phyloP scores from a whole-genome alignment of 1,284 basidiomycete genomes.

The Puccinia coronata region DNA sequence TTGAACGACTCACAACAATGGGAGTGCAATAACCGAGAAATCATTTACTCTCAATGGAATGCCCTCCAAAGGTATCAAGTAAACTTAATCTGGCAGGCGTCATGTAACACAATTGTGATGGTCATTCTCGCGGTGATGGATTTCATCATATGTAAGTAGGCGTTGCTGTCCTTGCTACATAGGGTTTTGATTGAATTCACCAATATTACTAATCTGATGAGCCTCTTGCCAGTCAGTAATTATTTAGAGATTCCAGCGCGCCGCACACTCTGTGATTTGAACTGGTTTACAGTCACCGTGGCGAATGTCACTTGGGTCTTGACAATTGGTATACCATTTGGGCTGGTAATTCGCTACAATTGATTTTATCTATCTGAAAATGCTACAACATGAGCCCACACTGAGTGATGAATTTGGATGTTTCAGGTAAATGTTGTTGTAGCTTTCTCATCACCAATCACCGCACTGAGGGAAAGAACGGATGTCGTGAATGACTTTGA shows the following conservation, averaged over 20 bases:
- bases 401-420: neutral
- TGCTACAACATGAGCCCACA: neutral
- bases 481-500: neutral
- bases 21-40: neutral
- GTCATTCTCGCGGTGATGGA: neutral
- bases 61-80: neutral
- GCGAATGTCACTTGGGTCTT: neutral
- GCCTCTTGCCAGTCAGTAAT: neutral
- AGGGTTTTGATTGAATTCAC: neutral
- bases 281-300: neutral
- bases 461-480: neutral
- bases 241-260: neutral
- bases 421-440: neutral
- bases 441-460: constrained; percentile 14
- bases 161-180: neutral
- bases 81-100: constrained; percentile 13
- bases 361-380: neutral
- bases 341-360: neutral
- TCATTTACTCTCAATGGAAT: neutral
- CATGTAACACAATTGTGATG: constrained; percentile 4
- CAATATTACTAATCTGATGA: neutral
- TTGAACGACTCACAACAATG: neutral
- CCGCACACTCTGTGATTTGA: neutral
- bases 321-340: constrained; percentile 21
- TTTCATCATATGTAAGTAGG: neutral